Base-by-base conservation (phyloP, 306 rosid genomes). In the Glycine soja region DNA sequence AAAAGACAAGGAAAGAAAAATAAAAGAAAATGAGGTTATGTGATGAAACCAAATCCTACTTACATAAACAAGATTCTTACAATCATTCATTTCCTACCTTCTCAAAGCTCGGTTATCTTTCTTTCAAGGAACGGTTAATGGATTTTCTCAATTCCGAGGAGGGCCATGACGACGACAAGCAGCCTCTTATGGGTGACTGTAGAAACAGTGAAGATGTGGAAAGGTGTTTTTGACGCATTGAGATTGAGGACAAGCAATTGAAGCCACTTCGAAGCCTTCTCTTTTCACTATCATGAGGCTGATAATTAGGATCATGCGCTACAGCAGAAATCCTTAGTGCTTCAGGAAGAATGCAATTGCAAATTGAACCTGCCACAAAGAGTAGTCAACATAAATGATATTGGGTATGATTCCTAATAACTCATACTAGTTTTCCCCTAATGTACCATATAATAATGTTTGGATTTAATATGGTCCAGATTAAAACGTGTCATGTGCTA, bases 161-260 rank as follows among this genome's bases (percentile, higher is more conserved):
- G 8, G 98, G 90, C 97, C 97, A 95, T 2, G 97, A 87, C 4
- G 98, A 86, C 0, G 96, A 92, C 54, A 94, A 85, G 72, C 96
- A 94, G 4, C 98, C 98, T 83, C 89, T 91, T 67, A 87, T 59
- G n/a, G 99, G 99, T 24, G 99, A 95, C 81, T 90, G 98, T 68
- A 95, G 90, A 88, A 91, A 91, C 75, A 93, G 73, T 32, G 99
- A 95, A 59, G 94, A 90, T 0, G 93, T 89, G 1, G 98, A 93
- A 50, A 93, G 70, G 65, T 95, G 99, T 93, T 88, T 93, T 88
- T 95, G 99, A 67, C 97, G 89, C 97, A 79, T 89, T 30, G 98
- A 95, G 84, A 95, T 91, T 0, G 99, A 91, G 7, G 99, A 93
- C 85, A 93, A 64, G 87, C 94, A 88, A 76, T 87, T 87, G 88